Evolutionary conservation across 1,284 basidiomycete species (phyloP), one percentile per base, ranked within the genome.

Genomic region (Rhodotorula sp.): DNA sequence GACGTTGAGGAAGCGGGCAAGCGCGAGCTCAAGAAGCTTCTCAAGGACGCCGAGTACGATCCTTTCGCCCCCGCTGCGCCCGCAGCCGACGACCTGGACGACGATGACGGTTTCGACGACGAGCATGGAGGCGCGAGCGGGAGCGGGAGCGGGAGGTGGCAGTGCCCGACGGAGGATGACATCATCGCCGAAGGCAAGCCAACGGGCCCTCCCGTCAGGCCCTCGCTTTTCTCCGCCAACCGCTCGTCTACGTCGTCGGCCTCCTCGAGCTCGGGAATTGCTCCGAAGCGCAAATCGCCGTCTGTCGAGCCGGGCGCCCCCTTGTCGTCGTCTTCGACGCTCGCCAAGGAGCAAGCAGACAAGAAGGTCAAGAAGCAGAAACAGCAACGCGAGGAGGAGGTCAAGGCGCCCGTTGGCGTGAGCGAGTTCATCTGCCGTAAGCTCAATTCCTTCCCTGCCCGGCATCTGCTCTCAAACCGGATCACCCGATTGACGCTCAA

Each of bases 21-120:
- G 49, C 72, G 67, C 27, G 63, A 59, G n/a, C 57, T 71, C 9
- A 61, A 66, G 46, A 64, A 53, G 21, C 45, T 72, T 5, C 64
- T 57, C 25, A 23, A 46, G 34, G 60, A 65, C 16, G 50, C 58
- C 4, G n/a, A 52, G n/a, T 25, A 13, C 16, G 52, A 62, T 49
- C 66, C 66, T 14, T 42, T 62, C 50, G 50, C 66, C 34, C 48
- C 27, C 16, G 27, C 3, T 5, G 46, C 10, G 54, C 9, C 13
- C 27, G 34, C 1, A 9, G 48, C 25, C 50, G 27, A 50, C 17
- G 58, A 27, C 48, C 49, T 61, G 12, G 54, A 57, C n/a, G 56
- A 67, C 7, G 58, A 61, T 2, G 53, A 45, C 41, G 59, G 54
- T 34, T 23, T 42, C 13, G 54, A 49, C 23, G 68, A 57, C n/a